These are phyloP conservation scores for Colletotrichum cuscutae DNA, from an alignment of 2,329 filamentous ascomycete genomes.

Conservation along the genomic window DNA sequence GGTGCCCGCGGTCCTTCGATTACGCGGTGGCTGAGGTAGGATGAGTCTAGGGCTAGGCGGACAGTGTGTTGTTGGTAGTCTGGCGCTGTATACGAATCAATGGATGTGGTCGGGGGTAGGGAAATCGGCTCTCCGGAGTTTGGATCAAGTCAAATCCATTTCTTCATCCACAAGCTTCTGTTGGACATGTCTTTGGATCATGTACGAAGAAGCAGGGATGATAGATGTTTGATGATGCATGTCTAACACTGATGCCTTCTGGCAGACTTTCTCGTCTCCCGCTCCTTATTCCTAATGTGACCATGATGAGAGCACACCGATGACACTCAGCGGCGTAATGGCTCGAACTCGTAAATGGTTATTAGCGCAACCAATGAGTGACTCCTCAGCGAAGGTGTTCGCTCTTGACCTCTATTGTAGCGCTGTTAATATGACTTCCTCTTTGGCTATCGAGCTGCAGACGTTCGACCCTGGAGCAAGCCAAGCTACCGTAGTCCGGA, in stretches of 20 bases:
- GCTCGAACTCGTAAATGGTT: too few relatives aligned
- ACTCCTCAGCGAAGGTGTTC: neutral
- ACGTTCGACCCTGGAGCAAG: too few relatives aligned
- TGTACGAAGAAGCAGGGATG: too few relatives aligned
- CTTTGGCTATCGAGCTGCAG: neutral
- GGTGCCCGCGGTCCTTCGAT: too few relatives aligned
- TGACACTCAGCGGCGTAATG: neutral
- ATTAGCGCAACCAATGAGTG: neutral
- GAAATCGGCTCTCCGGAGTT: neutral
- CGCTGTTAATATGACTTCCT: neutral
- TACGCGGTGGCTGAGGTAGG: too few relatives aligned
- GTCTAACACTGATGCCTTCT: too few relatives aligned
- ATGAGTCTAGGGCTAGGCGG: too few relatives aligned
- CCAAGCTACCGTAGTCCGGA: neutral
- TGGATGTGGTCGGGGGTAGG: neutral
- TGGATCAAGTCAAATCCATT: neutral
- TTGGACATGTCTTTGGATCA: too few relatives aligned
- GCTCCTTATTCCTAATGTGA: too few relatives aligned
- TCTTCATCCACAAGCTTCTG: too few relatives aligned
- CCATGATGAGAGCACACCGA: neutral
- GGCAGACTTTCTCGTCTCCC: too few relatives aligned
- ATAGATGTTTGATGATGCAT: too few relatives aligned
- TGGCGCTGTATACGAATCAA: neutral
- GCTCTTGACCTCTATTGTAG: neutral
- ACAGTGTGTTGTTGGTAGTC: neutral